A percentile compares a stretch with the other conserved stretches of the same genome.
These are phyloP conservation scores for Phytophthora brassicae DNA, from an alignment of 352 stramenopile species.

Conservation along the genomic window DNA sequence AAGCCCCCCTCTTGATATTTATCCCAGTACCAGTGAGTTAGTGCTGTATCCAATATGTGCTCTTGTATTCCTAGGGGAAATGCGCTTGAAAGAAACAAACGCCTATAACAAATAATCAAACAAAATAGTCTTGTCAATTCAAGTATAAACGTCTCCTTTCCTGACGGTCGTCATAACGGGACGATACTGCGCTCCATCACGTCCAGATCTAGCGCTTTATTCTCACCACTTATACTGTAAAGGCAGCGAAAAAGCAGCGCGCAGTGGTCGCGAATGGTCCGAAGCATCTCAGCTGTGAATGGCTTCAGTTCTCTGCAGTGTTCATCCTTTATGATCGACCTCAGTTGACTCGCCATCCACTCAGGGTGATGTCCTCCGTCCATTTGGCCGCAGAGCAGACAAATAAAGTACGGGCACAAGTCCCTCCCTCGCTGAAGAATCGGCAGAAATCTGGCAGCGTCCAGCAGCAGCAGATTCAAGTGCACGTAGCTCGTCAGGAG, in stretches of 20 bases:
- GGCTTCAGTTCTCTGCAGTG: conserved; percentile 13
- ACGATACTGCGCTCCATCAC: neutral
- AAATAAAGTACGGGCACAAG: conserved; percentile 7
- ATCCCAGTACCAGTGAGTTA: conserved; percentile 32
- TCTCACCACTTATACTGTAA: conserved; percentile 31
- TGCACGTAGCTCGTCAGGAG: conserved; percentile 31
- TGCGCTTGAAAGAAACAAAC: conserved; percentile 31
- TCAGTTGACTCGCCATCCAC: conserved; percentile 15
- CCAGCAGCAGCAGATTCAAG: conserved; percentile 37
- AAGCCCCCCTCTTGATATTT: conserved; percentile 40
- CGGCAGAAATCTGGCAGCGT: conserved; percentile 21
- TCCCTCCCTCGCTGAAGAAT: conserved; percentile 21
- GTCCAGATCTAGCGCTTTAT: conserved; percentile 13
- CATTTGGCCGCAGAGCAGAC: conserved; percentile 18
- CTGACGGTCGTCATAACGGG: neutral
- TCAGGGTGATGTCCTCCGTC: conserved; percentile 25
- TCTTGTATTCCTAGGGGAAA: conserved; percentile 35
- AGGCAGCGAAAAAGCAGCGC: conserved; percentile 33
- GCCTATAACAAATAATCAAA: conserved; percentile 26
- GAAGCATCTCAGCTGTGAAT: conserved; percentile 18
- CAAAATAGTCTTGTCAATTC: conserved; percentile 15
- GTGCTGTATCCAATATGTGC: conserved; percentile 26
- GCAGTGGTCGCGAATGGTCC: conserved; percentile 29
- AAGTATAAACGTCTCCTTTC: neutral
- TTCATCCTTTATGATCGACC: conserved; percentile 2